Conservation (phyloP, 2,329 filamentous ascomycete genomes). For the Botrytis porri region DNA sequence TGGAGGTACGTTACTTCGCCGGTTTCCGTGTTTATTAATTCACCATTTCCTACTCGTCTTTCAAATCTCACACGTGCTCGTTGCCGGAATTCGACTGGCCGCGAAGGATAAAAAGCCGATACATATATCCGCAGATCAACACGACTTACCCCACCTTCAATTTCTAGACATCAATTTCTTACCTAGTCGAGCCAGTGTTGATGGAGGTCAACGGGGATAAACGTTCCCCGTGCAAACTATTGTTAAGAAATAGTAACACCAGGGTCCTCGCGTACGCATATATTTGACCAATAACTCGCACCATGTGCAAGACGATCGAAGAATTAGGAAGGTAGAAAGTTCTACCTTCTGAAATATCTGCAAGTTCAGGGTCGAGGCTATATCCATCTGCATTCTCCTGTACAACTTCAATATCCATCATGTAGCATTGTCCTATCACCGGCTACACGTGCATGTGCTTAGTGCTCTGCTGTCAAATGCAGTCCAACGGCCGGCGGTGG, state of each 20-base stretch:
- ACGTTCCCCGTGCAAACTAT: not conserved
- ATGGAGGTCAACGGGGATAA: not conserved
- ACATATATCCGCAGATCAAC: constrained; percentile 4
- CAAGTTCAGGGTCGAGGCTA: constrained; percentile 6
- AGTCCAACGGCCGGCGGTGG: not conserved
- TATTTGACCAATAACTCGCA: not conserved
- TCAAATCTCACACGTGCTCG: not conserved
- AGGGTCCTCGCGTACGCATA: not conserved
- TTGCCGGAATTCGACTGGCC: not conserved
- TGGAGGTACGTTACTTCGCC: not conserved
- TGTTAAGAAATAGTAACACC: not conserved
- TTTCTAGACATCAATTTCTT: not conserved
- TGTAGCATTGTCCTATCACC: constrained; percentile 15
- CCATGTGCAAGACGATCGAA: constrained; percentile 13
- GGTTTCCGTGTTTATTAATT: not conserved
- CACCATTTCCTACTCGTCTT: not conserved
- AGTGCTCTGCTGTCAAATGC: not conserved
- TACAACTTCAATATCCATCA: not conserved
- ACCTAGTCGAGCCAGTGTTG: not conserved
- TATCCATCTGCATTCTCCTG: not conserved
- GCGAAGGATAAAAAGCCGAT: not conserved
- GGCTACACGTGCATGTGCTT: constrained; percentile 14
- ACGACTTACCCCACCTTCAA: constrained; percentile 7
- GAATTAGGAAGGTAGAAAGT: constrained; percentile 18
- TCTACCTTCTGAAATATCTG: constrained; percentile 5